Evolutionary conservation across 208 protist species (phyloP).

Genomic region (Leptomonas seymouri): DNA sequence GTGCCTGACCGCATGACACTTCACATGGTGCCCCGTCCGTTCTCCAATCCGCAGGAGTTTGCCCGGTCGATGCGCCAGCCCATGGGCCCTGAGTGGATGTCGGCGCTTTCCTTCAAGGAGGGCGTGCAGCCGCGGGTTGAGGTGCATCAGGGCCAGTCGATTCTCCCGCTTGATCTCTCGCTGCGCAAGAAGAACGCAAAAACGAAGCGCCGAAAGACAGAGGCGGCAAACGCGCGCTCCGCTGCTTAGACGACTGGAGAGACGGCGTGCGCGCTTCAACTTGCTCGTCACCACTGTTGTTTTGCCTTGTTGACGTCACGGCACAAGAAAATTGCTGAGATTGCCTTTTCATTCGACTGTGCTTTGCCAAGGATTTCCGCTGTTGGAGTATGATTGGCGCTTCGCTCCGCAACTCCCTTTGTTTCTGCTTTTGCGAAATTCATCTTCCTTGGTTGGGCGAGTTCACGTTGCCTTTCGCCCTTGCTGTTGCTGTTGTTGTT

Average conservation of each 20-base stretch:
- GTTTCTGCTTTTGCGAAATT: no score
- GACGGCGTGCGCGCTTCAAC: background rate
- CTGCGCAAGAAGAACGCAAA: slow-evolving; percentile 67
- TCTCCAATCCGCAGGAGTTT: slow-evolving; percentile 90
- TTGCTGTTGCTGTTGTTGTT: no score
- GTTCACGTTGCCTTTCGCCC: no score
- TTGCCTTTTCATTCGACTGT: no score
- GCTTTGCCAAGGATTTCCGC: no score
- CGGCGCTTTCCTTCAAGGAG: slow-evolving; percentile 82
- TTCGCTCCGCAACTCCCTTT: no score
- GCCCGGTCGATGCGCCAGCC: slow-evolving; percentile 90
- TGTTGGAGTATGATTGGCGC: no score
- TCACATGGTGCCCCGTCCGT: slow-evolving; percentile 93
- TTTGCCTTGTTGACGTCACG: background rate
- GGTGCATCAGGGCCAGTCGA: slow-evolving; percentile 75
- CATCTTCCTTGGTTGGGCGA: no score
- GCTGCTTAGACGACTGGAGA: background rate
- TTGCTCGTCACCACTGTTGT: background rate
- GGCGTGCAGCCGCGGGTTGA: slow-evolving; percentile 82
- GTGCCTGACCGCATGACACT: slow-evolving; percentile 89
- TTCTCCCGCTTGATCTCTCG: slow-evolving; percentile 81
- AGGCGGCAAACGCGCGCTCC: background rate
- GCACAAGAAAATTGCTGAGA: no score
- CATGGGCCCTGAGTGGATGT: slow-evolving; percentile 89
- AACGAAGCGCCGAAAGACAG: slow-evolving; percentile 78